Evolutionary conservation across 257 asterid genomes (phyloP).

Genomic region (Nicotiana attenuata): DNA sequence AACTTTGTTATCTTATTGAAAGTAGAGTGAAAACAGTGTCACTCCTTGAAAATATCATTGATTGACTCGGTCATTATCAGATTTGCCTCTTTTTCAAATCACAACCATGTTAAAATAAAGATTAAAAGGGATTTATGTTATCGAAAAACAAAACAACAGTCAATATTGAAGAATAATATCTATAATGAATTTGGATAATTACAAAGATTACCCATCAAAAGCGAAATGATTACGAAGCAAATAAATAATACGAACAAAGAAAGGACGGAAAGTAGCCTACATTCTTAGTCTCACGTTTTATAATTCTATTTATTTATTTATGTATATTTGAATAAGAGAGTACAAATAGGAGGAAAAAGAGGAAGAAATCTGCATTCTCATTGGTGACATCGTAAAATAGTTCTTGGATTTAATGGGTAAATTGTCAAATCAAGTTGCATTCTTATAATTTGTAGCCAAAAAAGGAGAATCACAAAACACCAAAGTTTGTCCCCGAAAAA

Average conservation of each 20-base stretch:
- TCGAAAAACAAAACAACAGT: not conserved
- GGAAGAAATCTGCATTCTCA: not conserved
- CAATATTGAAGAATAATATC: not conserved
- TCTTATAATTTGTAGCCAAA: not conserved
- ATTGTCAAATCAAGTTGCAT: not conserved
- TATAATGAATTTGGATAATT: not conserved
- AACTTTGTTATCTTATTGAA: not conserved
- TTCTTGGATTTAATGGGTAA: not conserved
- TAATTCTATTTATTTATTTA: not conserved
- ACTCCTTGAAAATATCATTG: not conserved
- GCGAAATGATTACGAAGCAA: not conserved
- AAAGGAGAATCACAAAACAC: not conserved
- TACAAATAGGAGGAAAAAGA: not conserved
- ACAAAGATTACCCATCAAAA: not conserved
- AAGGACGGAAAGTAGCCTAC: not conserved
- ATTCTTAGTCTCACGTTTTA: constrained; percentile 7
- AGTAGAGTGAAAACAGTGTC: not conserved
- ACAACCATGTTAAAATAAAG: not conserved
- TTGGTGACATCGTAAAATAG: not conserved
- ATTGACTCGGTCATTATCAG: not conserved
- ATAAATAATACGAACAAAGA: not conserved
- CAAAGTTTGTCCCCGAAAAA: not conserved
- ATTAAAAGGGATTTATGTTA: not conserved
- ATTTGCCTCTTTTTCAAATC: not conserved
- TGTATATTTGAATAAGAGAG: not conserved